phyloP scores from a whole-genome alignment of 169 alveolate genomes.

The Cyclospora cayetanensis region DNA sequence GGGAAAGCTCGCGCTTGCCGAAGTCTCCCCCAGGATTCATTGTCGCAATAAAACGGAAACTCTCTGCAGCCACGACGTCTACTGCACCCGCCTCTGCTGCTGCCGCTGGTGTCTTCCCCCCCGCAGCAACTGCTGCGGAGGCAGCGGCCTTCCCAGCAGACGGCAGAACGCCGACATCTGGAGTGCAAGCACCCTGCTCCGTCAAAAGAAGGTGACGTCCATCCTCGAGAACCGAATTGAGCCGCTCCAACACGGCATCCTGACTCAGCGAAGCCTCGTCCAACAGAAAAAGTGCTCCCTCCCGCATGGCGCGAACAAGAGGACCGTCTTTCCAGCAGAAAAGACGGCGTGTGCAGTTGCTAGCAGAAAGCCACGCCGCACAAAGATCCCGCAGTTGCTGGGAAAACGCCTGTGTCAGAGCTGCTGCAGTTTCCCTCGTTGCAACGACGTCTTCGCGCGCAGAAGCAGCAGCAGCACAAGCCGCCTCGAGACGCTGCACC shows the following conservation, averaged over 20 bases:
- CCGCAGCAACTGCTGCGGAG: neutral
- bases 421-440: constrained; percentile 76
- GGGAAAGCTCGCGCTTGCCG: constrained; percentile 99
- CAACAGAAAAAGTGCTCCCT: constrained; percentile 94
- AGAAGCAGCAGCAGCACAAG: neutral
- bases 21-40: constrained; percentile 99
- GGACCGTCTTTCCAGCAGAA: constrained; percentile 99
- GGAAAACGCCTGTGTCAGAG: constrained; percentile 96
- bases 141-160: constrained; percentile 1
- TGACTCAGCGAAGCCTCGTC: constrained; percentile 99
- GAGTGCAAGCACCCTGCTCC: constrained; percentile 77
- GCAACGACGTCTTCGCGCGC: constrained; percentile 3
- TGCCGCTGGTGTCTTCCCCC: constrained; percentile 73
- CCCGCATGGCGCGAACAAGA: constrained; percentile 95
- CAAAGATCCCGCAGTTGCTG: constrained; percentile 81
- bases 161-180: constrained; percentile 2
- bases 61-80: constrained; percentile 83
- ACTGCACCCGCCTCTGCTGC: constrained; percentile 72
- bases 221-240: constrained; percentile 98
- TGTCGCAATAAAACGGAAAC: constrained; percentile 97
- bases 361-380: constrained; percentile 31
- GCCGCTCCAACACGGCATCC: constrained; percentile 98
- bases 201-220: constrained; percentile 75
- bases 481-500: neutral
- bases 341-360: constrained; percentile 76